Base-by-base conservation (phyloP, 192 early-diverging fungal species). In the Coemansia sp. region DNA sequence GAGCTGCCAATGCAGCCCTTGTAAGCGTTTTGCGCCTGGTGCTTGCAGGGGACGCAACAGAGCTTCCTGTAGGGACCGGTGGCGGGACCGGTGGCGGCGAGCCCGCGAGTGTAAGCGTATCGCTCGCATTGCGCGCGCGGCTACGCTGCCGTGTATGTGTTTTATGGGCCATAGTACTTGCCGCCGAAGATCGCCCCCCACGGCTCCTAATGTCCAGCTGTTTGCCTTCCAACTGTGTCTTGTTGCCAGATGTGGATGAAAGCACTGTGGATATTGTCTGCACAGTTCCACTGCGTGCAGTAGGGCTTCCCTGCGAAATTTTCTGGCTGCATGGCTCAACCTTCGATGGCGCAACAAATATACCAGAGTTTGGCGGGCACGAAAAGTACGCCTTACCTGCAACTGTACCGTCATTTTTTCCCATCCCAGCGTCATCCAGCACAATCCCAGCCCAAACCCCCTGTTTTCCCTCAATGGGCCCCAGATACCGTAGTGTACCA, bases 361-460 rank as follows among this genome's bases (percentile, higher is more conserved):
- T 73, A 19, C 92, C 92, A 8, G 83, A 85, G 50, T 84, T 79
- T 10, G 85, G 82, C 24, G 85, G 83, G 67, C 92, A 93, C 16
- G 64, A 64, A 68, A 93, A 93, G 59, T 93, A 93, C 0, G 72
- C 62, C 50, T 83, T 76, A 16, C 92, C 92, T 41, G 76, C 78
- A 24, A 89, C 89, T 10, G 78, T 83, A 31, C 92, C 92, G 49
- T 89, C 85, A 66, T 93, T 93, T 64, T 93, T 93, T 23, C 92
- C 92, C 14, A 80, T 84, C 7, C 88, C 89, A 7, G 67, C 64
- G 32, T 85, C 84, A 51, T 93, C 89, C 5, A 93, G 71, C 65
- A 90, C 88, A 57, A 93, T 82, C 32, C 92, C 92, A 23, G 89
- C 92, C 90, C 90, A 93, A 4, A 76, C 82, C 2, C 90, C 92